These are phyloP conservation scores for Lentinus tigrinus DNA, from an alignment of 768 basidiomycete species.

Conservation along the genomic window DNA sequence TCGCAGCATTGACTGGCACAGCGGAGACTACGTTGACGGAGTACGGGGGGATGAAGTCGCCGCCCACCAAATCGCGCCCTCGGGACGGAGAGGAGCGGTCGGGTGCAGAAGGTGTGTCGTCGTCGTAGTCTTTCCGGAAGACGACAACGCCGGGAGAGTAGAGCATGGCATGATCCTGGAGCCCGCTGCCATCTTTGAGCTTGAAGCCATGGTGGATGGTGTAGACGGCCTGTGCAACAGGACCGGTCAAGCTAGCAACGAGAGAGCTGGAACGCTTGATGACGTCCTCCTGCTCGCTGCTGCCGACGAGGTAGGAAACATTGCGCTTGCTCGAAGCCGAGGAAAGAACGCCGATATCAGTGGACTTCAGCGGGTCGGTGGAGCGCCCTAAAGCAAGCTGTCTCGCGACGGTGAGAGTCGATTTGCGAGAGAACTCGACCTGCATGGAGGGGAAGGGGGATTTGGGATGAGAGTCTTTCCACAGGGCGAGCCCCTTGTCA, in stretches of 20 bases:
- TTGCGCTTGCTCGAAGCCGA: constrained; percentile 44
- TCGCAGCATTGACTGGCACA: constrained; percentile 43
- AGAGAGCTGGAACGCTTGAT: constrained; percentile 42
- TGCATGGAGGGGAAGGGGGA: constrained; percentile 13
- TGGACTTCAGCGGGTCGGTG: constrained; percentile 15
- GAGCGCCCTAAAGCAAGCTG: constrained; percentile 24
- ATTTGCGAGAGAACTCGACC: constrained; percentile 30
- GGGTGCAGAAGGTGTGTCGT: constrained; percentile 11
- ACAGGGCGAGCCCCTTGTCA: constrained; percentile 34
- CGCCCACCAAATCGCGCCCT: constrained; percentile 17
- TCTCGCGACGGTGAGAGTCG: constrained; percentile 35
- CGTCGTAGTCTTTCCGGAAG: constrained; percentile 37
- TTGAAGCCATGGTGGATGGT: constrained; percentile 35
- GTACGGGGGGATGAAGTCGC: constrained; percentile 38
- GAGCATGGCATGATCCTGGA: constrained; percentile 48
- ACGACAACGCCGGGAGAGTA: constrained; percentile 44
- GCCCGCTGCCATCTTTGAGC: constrained; percentile 37
- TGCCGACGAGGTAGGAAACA: constrained; percentile 44
- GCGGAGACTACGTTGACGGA: constrained; percentile 39
- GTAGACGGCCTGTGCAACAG: constrained; percentile 40
- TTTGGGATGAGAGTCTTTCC: constrained; percentile 20
- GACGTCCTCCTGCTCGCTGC: constrained; percentile 45
- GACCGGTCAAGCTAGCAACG: constrained; percentile 35
- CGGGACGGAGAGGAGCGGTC: constrained; percentile 1
- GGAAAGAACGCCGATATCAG: constrained; percentile 39